phyloP scores from a whole-genome alignment of 345 rosid species.

The Boechera stricta region DNA sequence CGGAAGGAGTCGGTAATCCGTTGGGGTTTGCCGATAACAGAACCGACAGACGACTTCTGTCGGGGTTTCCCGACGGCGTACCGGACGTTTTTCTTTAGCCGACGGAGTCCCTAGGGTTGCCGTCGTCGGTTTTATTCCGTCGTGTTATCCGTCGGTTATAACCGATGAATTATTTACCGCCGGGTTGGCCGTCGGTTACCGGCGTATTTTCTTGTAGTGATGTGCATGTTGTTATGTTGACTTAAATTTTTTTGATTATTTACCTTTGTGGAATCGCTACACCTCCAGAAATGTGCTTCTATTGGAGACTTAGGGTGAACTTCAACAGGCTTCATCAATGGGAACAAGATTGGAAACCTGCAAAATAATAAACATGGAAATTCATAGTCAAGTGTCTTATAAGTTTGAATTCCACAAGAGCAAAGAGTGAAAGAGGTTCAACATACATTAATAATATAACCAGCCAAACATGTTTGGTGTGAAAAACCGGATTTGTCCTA shows the following conservation, averaged over 20 bases:
- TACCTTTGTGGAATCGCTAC: slow-evolving; percentile 74
- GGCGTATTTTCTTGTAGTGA: no score
- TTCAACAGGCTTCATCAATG: slow-evolving; percentile 68
- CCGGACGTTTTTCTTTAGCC: no score
- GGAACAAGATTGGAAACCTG: slow-evolving; percentile 88
- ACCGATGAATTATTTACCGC: no score
- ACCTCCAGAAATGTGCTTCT: slow-evolving; percentile 86
- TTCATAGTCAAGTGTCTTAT: background rate
- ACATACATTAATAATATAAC: slow-evolving; percentile 38
- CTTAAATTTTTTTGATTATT: background rate
- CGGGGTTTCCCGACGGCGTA: no score
- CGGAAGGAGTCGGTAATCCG: no score
- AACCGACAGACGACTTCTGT: no score
- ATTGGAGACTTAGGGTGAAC: slow-evolving; percentile 55
- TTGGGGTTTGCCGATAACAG: no score
- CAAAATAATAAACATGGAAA: background rate
- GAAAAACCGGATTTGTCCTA: no score
- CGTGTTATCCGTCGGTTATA: no score
- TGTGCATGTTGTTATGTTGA: background rate
- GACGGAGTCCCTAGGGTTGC: no score
- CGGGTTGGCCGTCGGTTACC: no score
- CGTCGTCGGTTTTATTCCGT: no score
- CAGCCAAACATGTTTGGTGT: slow-evolving; percentile 85
- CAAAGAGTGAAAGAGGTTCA: background rate
- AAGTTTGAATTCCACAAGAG: background rate